Evolutionary conservation across 257 asterid species (phyloP).

Genomic region (Gentiana macrophylla): DNA sequence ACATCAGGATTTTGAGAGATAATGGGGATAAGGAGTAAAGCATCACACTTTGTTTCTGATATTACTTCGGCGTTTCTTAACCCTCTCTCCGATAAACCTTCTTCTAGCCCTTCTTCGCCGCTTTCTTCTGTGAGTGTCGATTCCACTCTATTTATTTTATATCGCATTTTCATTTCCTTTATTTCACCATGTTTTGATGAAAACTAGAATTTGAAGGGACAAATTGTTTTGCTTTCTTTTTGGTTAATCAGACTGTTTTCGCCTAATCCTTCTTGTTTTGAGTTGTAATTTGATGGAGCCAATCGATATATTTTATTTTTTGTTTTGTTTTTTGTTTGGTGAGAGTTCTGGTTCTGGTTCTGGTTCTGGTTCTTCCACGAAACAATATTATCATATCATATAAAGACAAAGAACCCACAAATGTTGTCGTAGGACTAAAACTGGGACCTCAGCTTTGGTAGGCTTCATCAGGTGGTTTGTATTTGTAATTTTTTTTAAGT

Average conservation of each 20-base stretch:
- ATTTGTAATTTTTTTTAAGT: too few species aligned
- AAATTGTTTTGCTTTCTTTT: neutral
- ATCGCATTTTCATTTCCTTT: neutral
- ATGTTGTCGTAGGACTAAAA: too few species aligned
- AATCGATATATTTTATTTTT: too few species aligned
- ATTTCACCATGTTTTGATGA: neutral
- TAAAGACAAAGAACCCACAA: too few species aligned
- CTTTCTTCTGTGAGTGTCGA: constrained; percentile 29
- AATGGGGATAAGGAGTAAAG: constrained; percentile 77
- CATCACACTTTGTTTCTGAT: constrained; percentile 89
- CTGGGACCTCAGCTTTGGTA: too few species aligned
- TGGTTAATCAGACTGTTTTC: neutral
- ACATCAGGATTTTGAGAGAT: constrained; percentile 13
- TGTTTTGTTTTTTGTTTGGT: too few species aligned
- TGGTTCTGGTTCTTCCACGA: too few species aligned
- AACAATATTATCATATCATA: too few species aligned
- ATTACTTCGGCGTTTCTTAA: constrained; percentile 73
- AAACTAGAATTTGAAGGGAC: too few species aligned
- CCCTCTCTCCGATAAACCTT: constrained; percentile 77
- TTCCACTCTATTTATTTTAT: neutral
- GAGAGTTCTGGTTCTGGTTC: too few species aligned
- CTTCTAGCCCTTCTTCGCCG: constrained; percentile 20
- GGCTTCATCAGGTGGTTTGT: too few species aligned
- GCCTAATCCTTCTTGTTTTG: neutral
- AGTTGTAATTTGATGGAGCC: too few species aligned